A percentile compares a stretch with the other conserved stretches of the same genome.
Conservation (phyloP, 345 rosid genomes). For the Ceriops tagal region DNA sequence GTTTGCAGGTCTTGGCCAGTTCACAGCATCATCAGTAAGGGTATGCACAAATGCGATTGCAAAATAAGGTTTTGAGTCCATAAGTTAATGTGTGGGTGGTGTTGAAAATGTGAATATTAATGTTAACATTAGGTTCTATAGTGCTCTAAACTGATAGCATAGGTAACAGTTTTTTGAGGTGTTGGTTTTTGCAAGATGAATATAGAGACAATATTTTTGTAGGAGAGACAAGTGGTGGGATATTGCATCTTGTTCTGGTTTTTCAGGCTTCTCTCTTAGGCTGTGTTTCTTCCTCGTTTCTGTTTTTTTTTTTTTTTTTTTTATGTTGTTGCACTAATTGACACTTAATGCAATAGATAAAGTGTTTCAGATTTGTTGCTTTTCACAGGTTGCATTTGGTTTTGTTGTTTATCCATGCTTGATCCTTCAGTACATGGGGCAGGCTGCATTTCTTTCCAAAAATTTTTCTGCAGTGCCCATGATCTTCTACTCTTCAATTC, state of each 20-base stretch:
- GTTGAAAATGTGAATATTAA: background rate
- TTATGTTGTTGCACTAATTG: background rate
- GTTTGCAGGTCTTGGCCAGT: slow-evolving; percentile 75
- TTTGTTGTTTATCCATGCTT: slow-evolving; percentile 82
- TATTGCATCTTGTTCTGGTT: background rate
- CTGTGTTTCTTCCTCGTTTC: background rate
- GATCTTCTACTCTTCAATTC: slow-evolving; percentile 85
- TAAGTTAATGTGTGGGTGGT: background rate
- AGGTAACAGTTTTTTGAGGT: background rate
- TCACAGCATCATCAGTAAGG: slow-evolving; percentile 70
- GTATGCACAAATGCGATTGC: slow-evolving; percentile 34
- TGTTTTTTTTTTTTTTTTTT: background rate
- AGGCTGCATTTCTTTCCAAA: slow-evolving; percentile 89
- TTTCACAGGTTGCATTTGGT: slow-evolving; percentile 70
- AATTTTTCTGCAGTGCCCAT: slow-evolving; percentile 50
- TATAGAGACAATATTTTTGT: background rate
- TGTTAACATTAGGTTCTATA: background rate
- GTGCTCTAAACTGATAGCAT: slow-evolving; percentile 6
- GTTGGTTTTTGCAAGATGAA: background rate
- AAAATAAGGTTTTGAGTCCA: background rate
- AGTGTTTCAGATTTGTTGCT: background rate
- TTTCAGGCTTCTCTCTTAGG: too few relatives aligned
- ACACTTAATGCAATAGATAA: background rate
- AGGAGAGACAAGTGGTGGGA: background rate
- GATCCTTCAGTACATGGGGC: slow-evolving; percentile 98